Base-by-base conservation (phyloP, 1,139 yeast species). In the Yamadazyma blattariae region DNA sequence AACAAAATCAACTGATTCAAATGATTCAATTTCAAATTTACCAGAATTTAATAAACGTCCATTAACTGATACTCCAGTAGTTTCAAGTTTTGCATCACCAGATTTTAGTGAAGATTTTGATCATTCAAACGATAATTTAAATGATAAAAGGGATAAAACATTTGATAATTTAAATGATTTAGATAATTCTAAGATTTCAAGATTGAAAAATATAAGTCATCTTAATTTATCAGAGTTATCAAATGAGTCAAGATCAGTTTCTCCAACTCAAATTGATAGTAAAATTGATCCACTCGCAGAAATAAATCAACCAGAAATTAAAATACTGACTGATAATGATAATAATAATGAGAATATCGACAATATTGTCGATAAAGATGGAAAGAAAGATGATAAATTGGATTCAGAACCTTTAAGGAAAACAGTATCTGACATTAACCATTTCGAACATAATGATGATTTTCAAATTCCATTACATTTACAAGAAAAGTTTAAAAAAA, bases 41-140 rank as follows among this genome's bases (percentile, higher is more conserved):
- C 85, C 87, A 0, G 80, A 67, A 38, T 82, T 82, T 56, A 78
- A 82, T 52, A 79, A 76, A 54, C 64, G 88, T 31, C 89, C 90
- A 0, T 59, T 79, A 37, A 79, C 82, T 29, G 90, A 82, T 52
- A 82, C 90, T 0, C 90, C 90, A 0, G 68, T 79, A 3, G 77
- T 74, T 4, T 78, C 84, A 25, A 60, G 68, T 10, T 59, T 65
- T 41, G 65, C 76, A 1, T 77, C 85, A 1, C 88, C 88, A 0
- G 56, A 57, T 17, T 59, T 61, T 18, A 54, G 59, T 22, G 38
- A 37, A 21, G 37, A 34, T 16, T 16, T 16, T 5, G 19, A 17
- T 17, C 7, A 17, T 17, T 5, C 5, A 5, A 17, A 17, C 7
- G 7, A 17, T 17, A 17, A 17, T 17, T 5, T 17, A 5, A 17